Conservation (phyloP, 768 basidiomycete species). For the Mycena chlorophos region DNA sequence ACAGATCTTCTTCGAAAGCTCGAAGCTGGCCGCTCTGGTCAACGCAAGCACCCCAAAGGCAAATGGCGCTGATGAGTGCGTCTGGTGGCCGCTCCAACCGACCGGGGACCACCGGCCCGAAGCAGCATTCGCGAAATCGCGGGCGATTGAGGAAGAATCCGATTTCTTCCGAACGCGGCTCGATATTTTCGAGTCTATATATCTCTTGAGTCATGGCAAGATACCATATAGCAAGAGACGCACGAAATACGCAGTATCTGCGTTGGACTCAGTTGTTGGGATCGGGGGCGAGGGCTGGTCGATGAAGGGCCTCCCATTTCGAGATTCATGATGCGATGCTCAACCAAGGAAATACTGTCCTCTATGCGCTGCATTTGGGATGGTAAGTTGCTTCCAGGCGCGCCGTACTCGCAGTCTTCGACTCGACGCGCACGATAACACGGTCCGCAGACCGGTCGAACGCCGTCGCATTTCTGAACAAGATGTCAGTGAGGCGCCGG, state of each 20-base stretch:
- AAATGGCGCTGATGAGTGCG: slow-evolving; percentile 28
- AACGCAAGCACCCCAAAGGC: slow-evolving; percentile 34
- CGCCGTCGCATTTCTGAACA: slow-evolving; percentile 43
- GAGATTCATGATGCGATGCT: slow-evolving; percentile 35
- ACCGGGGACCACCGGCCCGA: background rate
- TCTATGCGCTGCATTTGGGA: slow-evolving; percentile 41
- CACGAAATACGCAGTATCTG: slow-evolving; percentile 7
- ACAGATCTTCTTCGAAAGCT: slow-evolving; percentile 31
- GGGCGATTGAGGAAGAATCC: slow-evolving; percentile 14
- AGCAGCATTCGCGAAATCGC: slow-evolving; percentile 7
- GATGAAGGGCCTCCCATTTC: no score
- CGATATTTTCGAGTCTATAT: slow-evolving; percentile 8
- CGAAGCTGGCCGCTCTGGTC: slow-evolving; percentile 16
- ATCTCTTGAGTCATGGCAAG: background rate
- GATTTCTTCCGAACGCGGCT: slow-evolving; percentile 1
- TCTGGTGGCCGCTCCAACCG: slow-evolving; percentile 5
- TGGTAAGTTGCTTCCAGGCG: slow-evolving; percentile 24
- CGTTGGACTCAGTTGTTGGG: no score
- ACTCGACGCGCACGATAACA: slow-evolving; percentile 38
- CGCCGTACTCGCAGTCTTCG: slow-evolving; percentile 50
- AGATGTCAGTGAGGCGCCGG: background rate
- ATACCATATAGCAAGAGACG: background rate
- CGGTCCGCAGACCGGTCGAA: slow-evolving; percentile 41
- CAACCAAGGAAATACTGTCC: slow-evolving; percentile 36
- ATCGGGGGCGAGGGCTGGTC: no score